A percentile compares a stretch with the other conserved stretches of the same genome.
These are phyloP conservation scores for Escovopsis sp. DNA, from an alignment of 2,329 filamentous ascomycete genomes.

Conservation along the genomic window DNA sequence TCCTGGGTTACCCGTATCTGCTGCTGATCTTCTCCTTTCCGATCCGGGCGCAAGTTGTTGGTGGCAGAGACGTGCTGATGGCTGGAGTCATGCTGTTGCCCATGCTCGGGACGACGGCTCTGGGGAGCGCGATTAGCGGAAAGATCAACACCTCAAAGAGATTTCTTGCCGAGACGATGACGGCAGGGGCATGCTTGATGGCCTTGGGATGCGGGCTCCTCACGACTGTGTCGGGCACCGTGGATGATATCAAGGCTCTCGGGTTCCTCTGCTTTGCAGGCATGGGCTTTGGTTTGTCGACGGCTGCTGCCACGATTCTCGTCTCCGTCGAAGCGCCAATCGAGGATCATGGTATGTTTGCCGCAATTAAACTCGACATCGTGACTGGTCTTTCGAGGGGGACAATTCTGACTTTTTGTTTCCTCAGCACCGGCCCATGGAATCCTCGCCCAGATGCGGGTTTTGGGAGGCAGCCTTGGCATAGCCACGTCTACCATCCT, in stretches of 20 bases:
- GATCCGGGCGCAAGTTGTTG: conserved; percentile 33
- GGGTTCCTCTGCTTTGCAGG: conserved; percentile 37
- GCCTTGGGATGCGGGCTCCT: conserved; percentile 31
- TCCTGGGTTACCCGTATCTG: conserved; percentile 35
- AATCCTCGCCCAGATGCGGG: conserved; percentile 33
- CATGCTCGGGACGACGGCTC: conserved; percentile 32
- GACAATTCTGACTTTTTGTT: neutral
- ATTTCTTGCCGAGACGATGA: conserved; percentile 27
- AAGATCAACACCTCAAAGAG: conserved; percentile 26
- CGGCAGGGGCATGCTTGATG: conserved; percentile 26
- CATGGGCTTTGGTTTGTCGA: conserved; percentile 34
- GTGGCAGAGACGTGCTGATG: conserved; percentile 27
- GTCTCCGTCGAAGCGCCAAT: conserved; percentile 25
- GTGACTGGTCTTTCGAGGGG: neutral
- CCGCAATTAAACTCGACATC: conserved; percentile 6
- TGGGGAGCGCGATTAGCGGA: conserved; percentile 28
- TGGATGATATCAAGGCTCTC: conserved; percentile 28
- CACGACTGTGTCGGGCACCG: conserved; percentile 17
- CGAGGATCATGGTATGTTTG: conserved; percentile 27
- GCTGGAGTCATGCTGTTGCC: conserved; percentile 37
- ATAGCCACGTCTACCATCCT: conserved; percentile 37
- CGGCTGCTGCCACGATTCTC: conserved; percentile 31
- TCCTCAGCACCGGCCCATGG: conserved; percentile 38
- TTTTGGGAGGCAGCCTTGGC: conserved; percentile 38
- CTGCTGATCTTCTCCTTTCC: conserved; percentile 34